Percentiles rank a stretch among this genome's conserved stretches.
Evolutionary conservation across 2,329 filamentous ascomycete genomes (phyloP).

Genomic region (Monosporascus sp.): DNA sequence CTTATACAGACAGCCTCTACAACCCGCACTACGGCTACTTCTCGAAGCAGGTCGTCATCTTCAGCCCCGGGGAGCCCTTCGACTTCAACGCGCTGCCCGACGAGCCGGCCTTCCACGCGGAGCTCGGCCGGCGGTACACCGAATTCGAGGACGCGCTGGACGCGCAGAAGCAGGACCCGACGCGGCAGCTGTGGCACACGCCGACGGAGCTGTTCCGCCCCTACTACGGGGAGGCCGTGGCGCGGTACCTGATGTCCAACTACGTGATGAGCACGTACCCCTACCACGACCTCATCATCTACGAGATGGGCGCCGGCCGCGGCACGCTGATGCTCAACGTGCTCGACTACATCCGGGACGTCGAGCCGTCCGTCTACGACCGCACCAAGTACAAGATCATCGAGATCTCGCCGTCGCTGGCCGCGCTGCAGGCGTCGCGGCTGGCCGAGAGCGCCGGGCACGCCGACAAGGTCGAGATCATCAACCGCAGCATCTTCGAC

Average conservation of each 20-base stretch:
- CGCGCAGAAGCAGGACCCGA: constrained; percentile 60
- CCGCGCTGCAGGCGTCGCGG: constrained; percentile 68
- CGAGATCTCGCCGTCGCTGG: constrained; percentile 83
- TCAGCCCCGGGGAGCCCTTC: constrained; percentile 87
- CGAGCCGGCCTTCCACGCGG: constrained; percentile 75
- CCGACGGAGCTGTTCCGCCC: constrained; percentile 95
- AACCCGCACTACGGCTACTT: constrained; percentile 96
- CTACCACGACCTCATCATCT: constrained; percentile 95
- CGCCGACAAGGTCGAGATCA: constrained; percentile 80
- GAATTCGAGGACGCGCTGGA: constrained; percentile 89
- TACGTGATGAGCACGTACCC: constrained; percentile 93
- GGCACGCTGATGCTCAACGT: constrained; percentile 98
- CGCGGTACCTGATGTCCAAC: constrained; percentile 91
- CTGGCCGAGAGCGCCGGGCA: constrained; percentile 72
- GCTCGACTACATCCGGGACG: constrained; percentile 87
- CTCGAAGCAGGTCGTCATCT: constrained; percentile 93
- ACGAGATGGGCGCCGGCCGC: constrained; percentile 97
- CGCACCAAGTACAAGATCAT: constrained; percentile 93
- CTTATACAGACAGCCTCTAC: constrained; percentile 72
- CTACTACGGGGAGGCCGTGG: constrained; percentile 94
- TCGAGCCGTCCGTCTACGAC: constrained; percentile 87
- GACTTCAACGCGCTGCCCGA: constrained; percentile 76
- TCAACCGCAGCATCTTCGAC: constrained; percentile 92
- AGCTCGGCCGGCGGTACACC: constrained; percentile 74
- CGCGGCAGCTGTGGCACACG: constrained; percentile 95